These are phyloP conservation scores for Vigna mungo DNA, from an alignment of 306 rosid genomes.

Conservation along the genomic window DNA sequence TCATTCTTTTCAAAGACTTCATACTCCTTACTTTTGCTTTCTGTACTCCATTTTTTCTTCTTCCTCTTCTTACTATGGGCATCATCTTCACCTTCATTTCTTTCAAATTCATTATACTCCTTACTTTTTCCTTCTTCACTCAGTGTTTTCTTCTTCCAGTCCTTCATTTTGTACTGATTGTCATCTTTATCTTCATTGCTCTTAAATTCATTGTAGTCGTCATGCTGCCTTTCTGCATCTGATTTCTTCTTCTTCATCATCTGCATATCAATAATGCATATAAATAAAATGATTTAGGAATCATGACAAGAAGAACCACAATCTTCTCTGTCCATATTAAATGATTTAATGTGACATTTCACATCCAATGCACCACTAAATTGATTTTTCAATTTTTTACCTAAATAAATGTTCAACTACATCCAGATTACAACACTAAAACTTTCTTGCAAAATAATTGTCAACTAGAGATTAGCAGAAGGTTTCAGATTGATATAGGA, in stretches of 20 bases:
- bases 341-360: background rate
- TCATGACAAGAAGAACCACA: background rate
- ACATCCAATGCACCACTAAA: background rate
- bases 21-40: background rate
- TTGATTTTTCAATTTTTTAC: too few species aligned
- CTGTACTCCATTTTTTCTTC: background rate
- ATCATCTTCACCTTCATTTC: background rate
- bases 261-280: constrained; percentile 14
- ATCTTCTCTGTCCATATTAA: background rate
- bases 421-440: too few species aligned
- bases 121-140: background rate
- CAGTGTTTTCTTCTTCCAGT: background rate
- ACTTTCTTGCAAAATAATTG: too few species aligned
- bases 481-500: too few species aligned
- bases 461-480: too few species aligned
- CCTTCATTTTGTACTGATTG: background rate
- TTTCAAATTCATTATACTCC: background rate
- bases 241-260: background rate
- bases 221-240: background rate
- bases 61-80: background rate
- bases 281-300: constrained; percentile 1
- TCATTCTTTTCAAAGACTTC: background rate
- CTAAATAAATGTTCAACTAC: too few species aligned
- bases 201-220: background rate
- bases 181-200: constrained; percentile 1